Evolutionary conservation across 2,329 filamentous ascomycete genomes (phyloP).

Genomic region (Trichoderma polysporum): DNA sequence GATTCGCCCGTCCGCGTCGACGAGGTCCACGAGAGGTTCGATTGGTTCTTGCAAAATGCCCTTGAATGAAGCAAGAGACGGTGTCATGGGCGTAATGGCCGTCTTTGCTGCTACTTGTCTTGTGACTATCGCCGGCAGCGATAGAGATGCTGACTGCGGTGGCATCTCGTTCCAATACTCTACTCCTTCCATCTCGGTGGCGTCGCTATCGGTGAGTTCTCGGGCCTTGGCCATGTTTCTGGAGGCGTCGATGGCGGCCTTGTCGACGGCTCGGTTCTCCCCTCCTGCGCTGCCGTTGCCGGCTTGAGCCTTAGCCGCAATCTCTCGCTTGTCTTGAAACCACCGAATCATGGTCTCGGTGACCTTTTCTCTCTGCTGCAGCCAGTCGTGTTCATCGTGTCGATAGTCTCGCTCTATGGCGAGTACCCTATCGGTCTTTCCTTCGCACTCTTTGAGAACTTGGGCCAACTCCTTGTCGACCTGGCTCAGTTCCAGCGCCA

Average conservation of each 20-base stretch:
- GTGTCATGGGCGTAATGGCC: conserved; percentile 3
- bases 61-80: neutral
- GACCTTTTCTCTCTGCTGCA: conserved; percentile 32
- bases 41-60: conserved; percentile 1
- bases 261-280: conserved; percentile 22
- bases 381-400: conserved; percentile 30
- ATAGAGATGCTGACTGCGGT: neutral
- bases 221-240: conserved; percentile 13
- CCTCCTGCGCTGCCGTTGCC: neutral
- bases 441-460: conserved; percentile 32
- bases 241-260: conserved; percentile 24
- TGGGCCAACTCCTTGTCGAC: conserved; percentile 41
- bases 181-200: conserved; percentile 25
- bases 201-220: conserved; percentile 17
- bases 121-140: neutral
- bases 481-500: conserved; percentile 35
- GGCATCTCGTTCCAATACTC: conserved; percentile 17
- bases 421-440: conserved; percentile 37
- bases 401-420: conserved; percentile 36
- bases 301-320: neutral
- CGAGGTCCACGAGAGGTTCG: conserved; percentile 36
- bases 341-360: conserved; percentile 36
- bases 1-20: conserved; percentile 38
- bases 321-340: conserved; percentile 34
- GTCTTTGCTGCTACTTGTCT: neutral